A percentile compares a stretch with the other conserved stretches of the same genome.
Evolutionary conservation across 2,329 filamentous ascomycete species (phyloP).

Genomic region (Xylariaceae sp.): DNA sequence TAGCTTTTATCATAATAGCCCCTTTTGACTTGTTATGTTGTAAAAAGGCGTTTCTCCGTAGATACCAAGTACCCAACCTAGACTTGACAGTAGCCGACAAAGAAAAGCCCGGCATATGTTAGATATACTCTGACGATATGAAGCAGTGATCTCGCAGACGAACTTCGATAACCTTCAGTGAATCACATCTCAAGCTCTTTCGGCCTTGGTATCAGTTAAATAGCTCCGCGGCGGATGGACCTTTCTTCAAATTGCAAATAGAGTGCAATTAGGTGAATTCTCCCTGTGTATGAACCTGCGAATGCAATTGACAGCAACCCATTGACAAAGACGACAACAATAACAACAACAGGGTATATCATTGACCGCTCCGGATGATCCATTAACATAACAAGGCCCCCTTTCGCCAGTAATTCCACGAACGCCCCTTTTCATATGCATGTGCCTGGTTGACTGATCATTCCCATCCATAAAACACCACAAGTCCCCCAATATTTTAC

Average conservation of each 20-base stretch:
- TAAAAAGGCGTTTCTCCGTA: too few species aligned
- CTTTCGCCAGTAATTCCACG: conserved; percentile 1
- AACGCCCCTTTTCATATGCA: conserved; percentile 22
- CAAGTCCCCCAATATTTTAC: conserved; percentile 17
- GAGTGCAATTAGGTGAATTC: background rate
- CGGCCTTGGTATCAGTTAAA: too few species aligned
- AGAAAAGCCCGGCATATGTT: too few species aligned
- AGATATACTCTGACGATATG: too few species aligned
- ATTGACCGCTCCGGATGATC: conserved; percentile 4
- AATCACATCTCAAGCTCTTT: too few species aligned
- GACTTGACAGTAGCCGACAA: too few species aligned
- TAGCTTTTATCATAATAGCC: too few species aligned
- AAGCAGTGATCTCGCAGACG: too few species aligned
- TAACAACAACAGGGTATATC: conserved; percentile 22
- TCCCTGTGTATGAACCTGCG: background rate
- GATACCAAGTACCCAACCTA: too few species aligned
- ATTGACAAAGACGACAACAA: background rate
- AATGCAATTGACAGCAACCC: background rate
- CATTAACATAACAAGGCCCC: conserved; percentile 3
- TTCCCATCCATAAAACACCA: conserved; percentile 9
- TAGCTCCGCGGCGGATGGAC: too few species aligned
- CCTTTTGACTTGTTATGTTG: too few species aligned
- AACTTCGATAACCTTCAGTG: too few species aligned
- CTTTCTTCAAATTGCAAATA: background rate
- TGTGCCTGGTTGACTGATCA: background rate